Conservation (phyloP, 768 basidiomycete genomes). For the Strobilomyces echinocephalus region DNA sequence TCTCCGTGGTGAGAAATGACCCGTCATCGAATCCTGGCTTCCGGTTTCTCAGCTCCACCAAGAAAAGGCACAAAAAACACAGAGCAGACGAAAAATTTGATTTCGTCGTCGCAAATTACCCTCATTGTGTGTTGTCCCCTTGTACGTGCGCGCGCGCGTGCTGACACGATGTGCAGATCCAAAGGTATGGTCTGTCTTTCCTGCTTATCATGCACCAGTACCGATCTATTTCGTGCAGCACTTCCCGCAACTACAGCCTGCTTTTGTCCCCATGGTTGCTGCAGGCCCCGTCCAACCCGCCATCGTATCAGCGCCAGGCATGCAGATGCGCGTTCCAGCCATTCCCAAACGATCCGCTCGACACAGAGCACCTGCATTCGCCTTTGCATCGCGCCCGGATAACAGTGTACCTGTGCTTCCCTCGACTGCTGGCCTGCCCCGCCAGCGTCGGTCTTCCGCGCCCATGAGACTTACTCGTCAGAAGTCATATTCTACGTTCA, state of each 20-base stretch:
- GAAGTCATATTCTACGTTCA: too few relatives aligned
- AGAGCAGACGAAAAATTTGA: slow-evolving; percentile 17
- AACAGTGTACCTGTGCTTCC: too few relatives aligned
- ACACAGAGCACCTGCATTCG: background rate
- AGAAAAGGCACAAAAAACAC: slow-evolving; percentile 16
- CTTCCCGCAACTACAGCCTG: slow-evolving; percentile 20
- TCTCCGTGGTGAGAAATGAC: too few relatives aligned
- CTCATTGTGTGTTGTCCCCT: slow-evolving; percentile 18
- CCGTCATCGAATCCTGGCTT: too few relatives aligned
- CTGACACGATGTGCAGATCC: slow-evolving; percentile 22
- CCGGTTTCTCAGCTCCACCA: background rate
- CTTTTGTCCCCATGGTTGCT: slow-evolving; percentile 20
- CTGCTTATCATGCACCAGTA: slow-evolving; percentile 28
- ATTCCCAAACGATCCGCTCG: background rate
- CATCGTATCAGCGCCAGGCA: slow-evolving; percentile 3
- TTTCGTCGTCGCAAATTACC: slow-evolving; percentile 14
- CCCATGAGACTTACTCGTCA: too few relatives aligned
- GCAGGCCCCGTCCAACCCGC: slow-evolving; percentile 11
- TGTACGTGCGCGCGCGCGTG: background rate
- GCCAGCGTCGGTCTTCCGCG: too few relatives aligned
- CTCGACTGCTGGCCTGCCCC: too few relatives aligned
- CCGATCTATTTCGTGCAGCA: slow-evolving; percentile 22
- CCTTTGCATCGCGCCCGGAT: background rate
- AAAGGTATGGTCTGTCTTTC: slow-evolving; percentile 19
- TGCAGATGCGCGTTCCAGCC: slow-evolving; percentile 15